Base-by-base conservation (phyloP, 2,329 filamentous ascomycete genomes). In the Verticillium isaacii region DNA sequence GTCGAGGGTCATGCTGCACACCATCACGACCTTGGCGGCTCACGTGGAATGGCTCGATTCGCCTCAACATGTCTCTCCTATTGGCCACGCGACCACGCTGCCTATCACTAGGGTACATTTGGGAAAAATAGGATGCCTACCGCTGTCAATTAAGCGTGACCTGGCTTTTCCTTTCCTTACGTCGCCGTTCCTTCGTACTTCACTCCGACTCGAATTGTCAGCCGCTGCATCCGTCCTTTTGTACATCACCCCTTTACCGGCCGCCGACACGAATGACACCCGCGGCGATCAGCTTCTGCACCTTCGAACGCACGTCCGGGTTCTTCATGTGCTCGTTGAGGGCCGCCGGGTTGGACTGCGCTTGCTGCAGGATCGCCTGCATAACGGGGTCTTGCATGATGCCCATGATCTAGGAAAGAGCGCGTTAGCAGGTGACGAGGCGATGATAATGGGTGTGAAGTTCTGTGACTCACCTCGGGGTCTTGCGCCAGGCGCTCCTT, bases 291-390 rank as follows among this genome's bases (percentile, higher is more conserved):
- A 98, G 81, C 80, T 97, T 97, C 82, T 97, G 92, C 66, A 99
- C 90, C 85, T 97, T 97, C 70, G 85, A 85, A 63, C 88, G 85
- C 68, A 99, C 91, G 62, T 83, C 85, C 0, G 92, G 86, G 81
- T 98, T 99, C 82, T 89, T 91, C 91, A 99, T 97, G 78, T 99
- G 96, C 76, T 99, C 94, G 74, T 96, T 90, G 65, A 99, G 85
- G 56, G 95, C 95, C 57, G 90, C 90, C 19, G 95, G 95, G 71
- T 99, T 91, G 61, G 87, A 88, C 83, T 98, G 96, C 56, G 95
- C 95, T 80, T 99, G 95, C 76, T 98, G 93, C 61, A 98, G 86
- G 68, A 97, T 97, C 67, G 90, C 90, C 80, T 99, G 93, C 94
- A 99, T 98, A 73, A 99, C 89, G 17, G 95, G 95, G 73, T 99